Conservation (phyloP, 306 rosid genomes). For the Hippophae tibetana region DNA sequence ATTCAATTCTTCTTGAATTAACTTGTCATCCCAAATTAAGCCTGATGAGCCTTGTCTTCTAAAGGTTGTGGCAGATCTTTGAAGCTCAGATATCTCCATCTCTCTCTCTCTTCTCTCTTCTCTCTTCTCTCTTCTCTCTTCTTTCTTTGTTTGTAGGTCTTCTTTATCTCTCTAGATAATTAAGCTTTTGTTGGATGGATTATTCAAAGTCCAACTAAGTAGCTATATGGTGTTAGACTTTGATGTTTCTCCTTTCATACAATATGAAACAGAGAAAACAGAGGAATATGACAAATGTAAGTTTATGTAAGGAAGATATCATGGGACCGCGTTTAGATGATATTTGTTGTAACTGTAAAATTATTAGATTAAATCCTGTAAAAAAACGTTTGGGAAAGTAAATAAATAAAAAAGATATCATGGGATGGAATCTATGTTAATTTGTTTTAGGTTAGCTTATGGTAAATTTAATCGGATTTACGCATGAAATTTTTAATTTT, state of each 20-base stretch:
- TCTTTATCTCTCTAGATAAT: neutral
- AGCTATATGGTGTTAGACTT: constrained; percentile 17
- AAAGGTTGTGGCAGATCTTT: constrained; percentile 58
- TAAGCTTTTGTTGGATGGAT: neutral
- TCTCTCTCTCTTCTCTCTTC: constrained; percentile 5
- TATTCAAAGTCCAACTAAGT: neutral
- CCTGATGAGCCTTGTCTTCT: constrained; percentile 82
- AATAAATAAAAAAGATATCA: neutral
- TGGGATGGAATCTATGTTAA: neutral
- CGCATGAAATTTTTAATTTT: too few species aligned
- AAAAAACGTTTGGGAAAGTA: too few species aligned
- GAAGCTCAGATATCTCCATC: constrained; percentile 38
- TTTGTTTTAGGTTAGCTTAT: neutral
- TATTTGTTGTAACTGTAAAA: too few species aligned
- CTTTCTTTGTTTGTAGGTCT: constrained; percentile 3
- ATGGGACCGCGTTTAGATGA: too few species aligned
- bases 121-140: constrained; percentile 11
- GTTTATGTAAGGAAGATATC: neutral
- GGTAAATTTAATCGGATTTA: neutral
- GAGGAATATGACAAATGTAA: constrained; percentile 16
- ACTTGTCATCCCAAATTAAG: constrained; percentile 56
- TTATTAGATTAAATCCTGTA: too few species aligned
- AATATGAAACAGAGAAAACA: neutral
- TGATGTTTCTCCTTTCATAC: neutral
- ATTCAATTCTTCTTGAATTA: constrained; percentile 22